Percentiles rank a stretch among this genome's conserved stretches.
Conservation (phyloP, 2,329 filamentous ascomycete species). For the Metarhizium sp. region DNA sequence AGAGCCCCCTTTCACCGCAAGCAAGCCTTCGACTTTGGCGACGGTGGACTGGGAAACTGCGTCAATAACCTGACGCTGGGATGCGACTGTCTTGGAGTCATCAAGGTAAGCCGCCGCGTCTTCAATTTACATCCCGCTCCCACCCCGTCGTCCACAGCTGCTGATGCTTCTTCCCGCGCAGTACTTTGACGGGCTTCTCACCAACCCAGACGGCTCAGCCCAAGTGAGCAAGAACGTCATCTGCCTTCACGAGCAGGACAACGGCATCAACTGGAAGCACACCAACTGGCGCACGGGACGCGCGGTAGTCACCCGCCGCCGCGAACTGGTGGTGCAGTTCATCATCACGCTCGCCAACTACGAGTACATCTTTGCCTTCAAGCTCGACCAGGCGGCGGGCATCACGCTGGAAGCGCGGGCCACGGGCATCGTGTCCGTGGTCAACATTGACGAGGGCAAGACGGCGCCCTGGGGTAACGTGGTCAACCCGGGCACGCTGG, state of each 20-base stretch:
- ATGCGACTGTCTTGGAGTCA: slow-evolving; percentile 59
- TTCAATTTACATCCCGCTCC: no score
- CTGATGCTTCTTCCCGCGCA: slow-evolving; percentile 1
- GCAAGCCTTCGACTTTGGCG: slow-evolving; percentile 64
- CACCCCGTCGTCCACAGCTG: no score
- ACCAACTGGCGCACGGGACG: slow-evolving; percentile 47
- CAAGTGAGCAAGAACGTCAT: slow-evolving; percentile 36
- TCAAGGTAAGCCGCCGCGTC: slow-evolving; percentile 23
- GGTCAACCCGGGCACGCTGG: slow-evolving; percentile 49
- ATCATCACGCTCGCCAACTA: slow-evolving; percentile 56
- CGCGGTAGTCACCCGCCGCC: slow-evolving; percentile 43
- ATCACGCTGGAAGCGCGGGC: slow-evolving; percentile 22
- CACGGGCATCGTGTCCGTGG: slow-evolving; percentile 32
- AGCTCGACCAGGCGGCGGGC: slow-evolving; percentile 43
- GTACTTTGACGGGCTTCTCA: slow-evolving; percentile 27
- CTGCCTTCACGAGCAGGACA: slow-evolving; percentile 24
- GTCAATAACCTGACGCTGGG: slow-evolving; percentile 61
- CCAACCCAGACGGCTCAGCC: slow-evolving; percentile 16
- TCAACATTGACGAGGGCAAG: slow-evolving; percentile 45
- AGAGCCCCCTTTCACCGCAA: slow-evolving; percentile 58
- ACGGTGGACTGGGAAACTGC: slow-evolving; percentile 55
- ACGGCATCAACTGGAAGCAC: slow-evolving; percentile 54
- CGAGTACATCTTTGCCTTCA: slow-evolving; percentile 38
- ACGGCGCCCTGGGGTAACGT: slow-evolving; percentile 48
- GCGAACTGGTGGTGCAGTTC: slow-evolving; percentile 49